phyloP scores from a whole-genome alignment of 1,284 basidiomycete species.

The Microbotryomycetes sp. region DNA sequence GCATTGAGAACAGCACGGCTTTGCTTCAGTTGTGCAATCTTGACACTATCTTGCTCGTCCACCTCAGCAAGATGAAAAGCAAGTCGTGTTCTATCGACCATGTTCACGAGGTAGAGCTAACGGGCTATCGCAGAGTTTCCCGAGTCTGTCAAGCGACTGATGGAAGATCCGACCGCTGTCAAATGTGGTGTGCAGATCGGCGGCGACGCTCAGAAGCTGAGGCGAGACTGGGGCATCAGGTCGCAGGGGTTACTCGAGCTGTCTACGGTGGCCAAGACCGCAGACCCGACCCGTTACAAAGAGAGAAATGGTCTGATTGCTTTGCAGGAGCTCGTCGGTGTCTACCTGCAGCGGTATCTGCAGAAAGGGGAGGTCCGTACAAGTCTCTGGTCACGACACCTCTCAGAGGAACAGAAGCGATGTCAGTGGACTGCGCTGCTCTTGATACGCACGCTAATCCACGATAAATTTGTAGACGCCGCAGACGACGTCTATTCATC shows the following conservation, averaged over 20 bases:
- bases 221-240: slow-evolving; percentile 35
- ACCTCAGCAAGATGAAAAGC: slow-evolving; percentile 38
- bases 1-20: slow-evolving; percentile 37
- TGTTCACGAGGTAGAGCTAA: neutral
- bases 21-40: slow-evolving; percentile 43
- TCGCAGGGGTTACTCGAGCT: slow-evolving; percentile 40
- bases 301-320: slow-evolving; percentile 32
- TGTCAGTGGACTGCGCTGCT: slow-evolving; percentile 36
- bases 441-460: neutral
- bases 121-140: slow-evolving; percentile 31
- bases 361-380: slow-evolving; percentile 37
- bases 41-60: slow-evolving; percentile 40
- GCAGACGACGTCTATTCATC: slow-evolving; percentile 44
- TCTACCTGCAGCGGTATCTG: slow-evolving; percentile 38
- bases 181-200: slow-evolving; percentile 42
- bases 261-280: slow-evolving; percentile 36
- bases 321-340: slow-evolving; percentile 37
- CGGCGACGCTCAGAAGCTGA: slow-evolving; percentile 41
- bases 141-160: slow-evolving; percentile 33
- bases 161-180: slow-evolving; percentile 36
- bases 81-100: slow-evolving; percentile 8
- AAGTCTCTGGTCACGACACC: slow-evolving; percentile 38
- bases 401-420: slow-evolving; percentile 36
- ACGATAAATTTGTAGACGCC: slow-evolving; percentile 35
- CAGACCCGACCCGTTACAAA: slow-evolving; percentile 37